These are phyloP conservation scores for Mollisia scopiformis DNA, from an alignment of 2,329 filamentous ascomycete genomes.

Conservation along the genomic window DNA sequence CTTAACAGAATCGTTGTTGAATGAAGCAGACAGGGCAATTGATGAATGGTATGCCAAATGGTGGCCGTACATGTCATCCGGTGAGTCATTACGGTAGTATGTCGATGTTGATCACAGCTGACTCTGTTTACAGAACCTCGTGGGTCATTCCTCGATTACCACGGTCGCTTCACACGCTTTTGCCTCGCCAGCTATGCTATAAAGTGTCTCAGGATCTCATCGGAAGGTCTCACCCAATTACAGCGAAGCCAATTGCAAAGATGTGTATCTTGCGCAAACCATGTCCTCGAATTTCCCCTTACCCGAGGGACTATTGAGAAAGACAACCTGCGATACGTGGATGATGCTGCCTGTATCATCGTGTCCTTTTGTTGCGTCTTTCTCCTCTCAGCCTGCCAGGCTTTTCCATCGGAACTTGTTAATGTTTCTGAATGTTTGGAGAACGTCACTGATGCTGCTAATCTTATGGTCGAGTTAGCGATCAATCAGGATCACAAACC, in stretches of 20 bases:
- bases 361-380: constrained; percentile 13
- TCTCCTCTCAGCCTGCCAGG: constrained; percentile 7
- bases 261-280: constrained; percentile 12
- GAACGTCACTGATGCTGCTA: constrained; percentile 11
- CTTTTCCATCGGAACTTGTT: constrained; percentile 5
- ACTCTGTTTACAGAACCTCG: not conserved
- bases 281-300: constrained; percentile 13
- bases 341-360: constrained; percentile 12
- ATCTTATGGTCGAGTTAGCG: constrained; percentile 12
- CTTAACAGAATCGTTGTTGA: constrained; percentile 6
- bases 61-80: constrained; percentile 4
- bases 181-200: constrained; percentile 17
- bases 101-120: not conserved
- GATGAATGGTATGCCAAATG: constrained; percentile 15
- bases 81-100: not conserved
- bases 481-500: constrained; percentile 5
- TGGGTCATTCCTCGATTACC: constrained; percentile 11
- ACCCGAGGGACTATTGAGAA: constrained; percentile 10
- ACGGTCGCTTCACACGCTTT: constrained; percentile 14
- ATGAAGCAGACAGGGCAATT: constrained; percentile 10
- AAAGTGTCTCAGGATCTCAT: constrained; percentile 8
- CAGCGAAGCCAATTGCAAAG: constrained; percentile 8
- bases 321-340: constrained; percentile 12
- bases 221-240: not conserved
- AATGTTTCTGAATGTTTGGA: constrained; percentile 10